These are phyloP conservation scores for Neocucurbitaria cava DNA, from an alignment of 2,329 filamentous ascomycete species.

Conservation along the genomic window DNA sequence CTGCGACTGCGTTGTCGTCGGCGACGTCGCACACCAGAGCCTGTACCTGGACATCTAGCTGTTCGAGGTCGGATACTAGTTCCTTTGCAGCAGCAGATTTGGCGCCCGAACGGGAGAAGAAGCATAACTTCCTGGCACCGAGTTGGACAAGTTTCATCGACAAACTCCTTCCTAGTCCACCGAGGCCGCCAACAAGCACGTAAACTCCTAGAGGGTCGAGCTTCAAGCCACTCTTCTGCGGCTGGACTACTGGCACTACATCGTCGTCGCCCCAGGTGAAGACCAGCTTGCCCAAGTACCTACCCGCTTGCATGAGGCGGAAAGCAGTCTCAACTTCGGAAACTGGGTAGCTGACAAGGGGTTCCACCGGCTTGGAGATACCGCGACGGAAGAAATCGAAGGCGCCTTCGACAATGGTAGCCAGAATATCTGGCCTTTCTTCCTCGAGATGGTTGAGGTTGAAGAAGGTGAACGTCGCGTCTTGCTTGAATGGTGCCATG, in stretches of 20 bases:
- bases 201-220: slow-evolving; percentile 23
- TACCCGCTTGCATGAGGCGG: slow-evolving; percentile 15
- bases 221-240: slow-evolving; percentile 9
- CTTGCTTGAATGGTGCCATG: slow-evolving; percentile 24
- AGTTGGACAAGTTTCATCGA: no score
- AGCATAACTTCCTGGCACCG: no score
- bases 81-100: no score
- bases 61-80: no score
- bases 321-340: slow-evolving; percentile 6
- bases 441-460: slow-evolving; percentile 17
- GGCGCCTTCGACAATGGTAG: no score
- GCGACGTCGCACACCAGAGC: no score
- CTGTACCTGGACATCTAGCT: no score
- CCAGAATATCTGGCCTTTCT: slow-evolving; percentile 6
- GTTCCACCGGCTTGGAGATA: background rate
- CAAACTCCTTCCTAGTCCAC: slow-evolving; percentile 26
- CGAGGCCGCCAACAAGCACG: slow-evolving; percentile 25
- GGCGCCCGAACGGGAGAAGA: no score
- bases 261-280: slow-evolving; percentile 10
- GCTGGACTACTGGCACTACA: slow-evolving; percentile 1
- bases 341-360: slow-evolving; percentile 14
- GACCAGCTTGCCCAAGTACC: slow-evolving; percentile 26
- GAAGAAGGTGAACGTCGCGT: slow-evolving; percentile 31
- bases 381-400: slow-evolving; percentile 5
- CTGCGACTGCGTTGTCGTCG: no score